Base-by-base conservation (phyloP, 228 moss, liverwort and hornwort genomes). In the Sphagnum magellanicum region DNA sequence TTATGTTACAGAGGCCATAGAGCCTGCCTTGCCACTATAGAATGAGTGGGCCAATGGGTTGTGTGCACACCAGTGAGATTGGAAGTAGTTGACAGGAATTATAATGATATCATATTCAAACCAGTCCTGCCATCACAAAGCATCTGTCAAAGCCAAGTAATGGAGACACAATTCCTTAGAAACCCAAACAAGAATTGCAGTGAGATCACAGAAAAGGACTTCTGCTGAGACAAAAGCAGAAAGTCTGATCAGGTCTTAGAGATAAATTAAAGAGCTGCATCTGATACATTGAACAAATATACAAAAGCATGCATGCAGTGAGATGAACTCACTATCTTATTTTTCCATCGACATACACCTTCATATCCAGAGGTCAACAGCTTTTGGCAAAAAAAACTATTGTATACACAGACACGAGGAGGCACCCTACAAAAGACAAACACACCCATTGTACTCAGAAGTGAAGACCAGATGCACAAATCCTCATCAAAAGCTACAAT, bases 281-380 rank as follows among this genome's bases (percentile, higher is more conserved):
- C 32, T 32, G 32, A 32, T 32, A 32, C 32, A 32, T 32, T 32
- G 32, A 32, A 2, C 32, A 32, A 32, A 32, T 32, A 32, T 32
- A 2, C 32, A 32, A 3, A 32, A 32, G 32, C 55, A 12, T 8
- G 55, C 55, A 55, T 55, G 55, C 55, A 55, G 55, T 12, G 32
- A 60, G 16, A 60, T 14, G 6, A 15, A 16, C 63, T 63, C 63
- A 63, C 63, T 15, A 63, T 63, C 7, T 63, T 63, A 48, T 63
- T 63, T 32, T 63, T 63, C 63, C 63, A 63, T 32, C 63, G 16
- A 10, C 32, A 47, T 48, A 63, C 63, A 46, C 63, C 63, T 15
- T 63, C 63, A 63, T 63, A 63, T 63, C 63, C 63, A 63, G 16
- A 63, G 5, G 63, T 63, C 63, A 63, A 5, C 63, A 63, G 46